Evolutionary conservation across 106 monocot species (phyloP).

Genomic region (Dendrobium catenatum): DNA sequence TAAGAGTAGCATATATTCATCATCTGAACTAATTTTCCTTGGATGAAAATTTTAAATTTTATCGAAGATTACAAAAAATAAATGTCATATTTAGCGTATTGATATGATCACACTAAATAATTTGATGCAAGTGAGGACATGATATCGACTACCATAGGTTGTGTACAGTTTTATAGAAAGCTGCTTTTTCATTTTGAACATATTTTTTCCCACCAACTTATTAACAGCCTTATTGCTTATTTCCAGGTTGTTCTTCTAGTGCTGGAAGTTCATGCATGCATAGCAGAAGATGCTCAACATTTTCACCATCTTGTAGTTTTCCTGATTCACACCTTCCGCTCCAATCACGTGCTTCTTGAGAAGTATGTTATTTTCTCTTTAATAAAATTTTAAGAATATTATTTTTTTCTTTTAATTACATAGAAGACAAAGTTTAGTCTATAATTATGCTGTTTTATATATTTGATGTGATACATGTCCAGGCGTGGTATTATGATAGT

Average conservation of each 20-base stretch:
- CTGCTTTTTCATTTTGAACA: background rate
- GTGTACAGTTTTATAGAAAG: background rate
- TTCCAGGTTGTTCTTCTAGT: slow-evolving; percentile 27
- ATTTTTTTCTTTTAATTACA: background rate
- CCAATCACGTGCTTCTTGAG: slow-evolving; percentile 19
- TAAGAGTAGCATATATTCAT: too few species aligned
- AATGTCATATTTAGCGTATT: too few species aligned
- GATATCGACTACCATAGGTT: background rate
- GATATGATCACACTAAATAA: too few species aligned
- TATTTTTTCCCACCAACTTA: background rate
- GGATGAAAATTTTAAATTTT: too few species aligned
- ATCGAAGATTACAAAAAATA: too few species aligned
- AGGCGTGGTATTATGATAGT: slow-evolving; percentile 95
- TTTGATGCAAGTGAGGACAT: background rate
- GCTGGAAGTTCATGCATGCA: slow-evolving; percentile 29
- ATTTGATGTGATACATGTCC: slow-evolving; percentile 7
- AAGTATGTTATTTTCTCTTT: slow-evolving; percentile 9
- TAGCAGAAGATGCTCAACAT: slow-evolving; percentile 24
- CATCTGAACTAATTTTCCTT: too few species aligned
- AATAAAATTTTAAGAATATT: background rate
- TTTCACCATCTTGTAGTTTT: slow-evolving; percentile 24
- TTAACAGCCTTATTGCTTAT: slow-evolving; percentile 1
- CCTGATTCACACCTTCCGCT: slow-evolving; percentile 17
- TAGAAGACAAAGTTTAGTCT: background rate
- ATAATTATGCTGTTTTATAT: background rate